Evolutionary conservation across 192 early-diverging fungal species (phyloP).

Genomic region (Kickxella alabastrina): DNA sequence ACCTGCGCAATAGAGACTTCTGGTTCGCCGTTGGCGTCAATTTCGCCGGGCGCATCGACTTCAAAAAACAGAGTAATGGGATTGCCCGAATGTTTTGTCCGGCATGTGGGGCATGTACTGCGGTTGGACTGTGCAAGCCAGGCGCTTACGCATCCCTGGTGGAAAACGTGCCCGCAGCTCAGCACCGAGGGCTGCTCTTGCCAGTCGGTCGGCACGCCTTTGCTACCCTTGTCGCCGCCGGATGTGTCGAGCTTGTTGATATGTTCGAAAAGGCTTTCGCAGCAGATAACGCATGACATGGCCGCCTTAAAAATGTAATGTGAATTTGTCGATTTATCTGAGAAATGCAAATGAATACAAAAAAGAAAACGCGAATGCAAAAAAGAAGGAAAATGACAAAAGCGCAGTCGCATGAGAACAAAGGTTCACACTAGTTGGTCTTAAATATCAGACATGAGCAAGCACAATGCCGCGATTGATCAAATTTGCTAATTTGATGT

Average conservation of each 20-base stretch:
- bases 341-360: no score
- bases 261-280: conserved; percentile 29
- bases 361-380: not conserved
- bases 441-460: no score
- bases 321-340: no score
- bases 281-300: conserved; percentile 51
- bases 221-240: not conserved
- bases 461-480: no score
- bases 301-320: no score
- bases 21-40: not conserved
- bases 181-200: conserved; percentile 27
- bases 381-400: conserved; percentile 1
- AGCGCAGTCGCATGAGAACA: no score
- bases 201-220: conserved; percentile 6
- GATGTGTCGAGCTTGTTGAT: not conserved
- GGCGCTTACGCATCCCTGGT: conserved; percentile 34
- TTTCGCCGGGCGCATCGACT: not conserved
- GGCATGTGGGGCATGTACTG: conserved; percentile 43
- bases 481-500: no score
- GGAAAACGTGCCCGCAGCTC: conserved; percentile 45
- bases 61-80: conserved; percentile 35
- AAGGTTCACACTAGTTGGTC: no score
- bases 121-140: conserved; percentile 30
- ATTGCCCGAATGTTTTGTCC: conserved; percentile 17
- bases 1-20: conserved; percentile 5